phyloP scores from a whole-genome alignment of 257 asterid species.

The Solanum sitiens region DNA sequence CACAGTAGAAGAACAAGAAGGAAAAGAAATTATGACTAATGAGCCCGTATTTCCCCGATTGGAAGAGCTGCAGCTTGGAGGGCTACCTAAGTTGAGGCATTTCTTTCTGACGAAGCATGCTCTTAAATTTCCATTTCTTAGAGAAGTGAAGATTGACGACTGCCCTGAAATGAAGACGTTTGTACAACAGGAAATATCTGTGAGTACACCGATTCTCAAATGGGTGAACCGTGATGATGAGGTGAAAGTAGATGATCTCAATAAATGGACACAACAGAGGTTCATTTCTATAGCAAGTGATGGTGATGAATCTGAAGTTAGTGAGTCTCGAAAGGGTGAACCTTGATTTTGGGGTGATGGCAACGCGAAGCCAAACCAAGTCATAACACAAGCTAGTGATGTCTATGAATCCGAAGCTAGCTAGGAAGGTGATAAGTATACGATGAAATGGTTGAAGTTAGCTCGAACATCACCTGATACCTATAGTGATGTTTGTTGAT shows the following conservation, averaged over 20 bases:
- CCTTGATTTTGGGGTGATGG: not conserved
- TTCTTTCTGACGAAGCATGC: not conserved
- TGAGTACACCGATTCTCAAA: not conserved
- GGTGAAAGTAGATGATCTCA: not conserved
- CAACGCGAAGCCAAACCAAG: not conserved
- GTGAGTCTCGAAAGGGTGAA: not conserved
- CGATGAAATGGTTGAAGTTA: not conserved
- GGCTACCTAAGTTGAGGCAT: not conserved
- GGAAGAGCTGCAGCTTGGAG: not conserved
- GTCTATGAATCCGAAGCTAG: not conserved
- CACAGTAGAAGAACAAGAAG: not conserved
- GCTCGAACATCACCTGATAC: not conserved
- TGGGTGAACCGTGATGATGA: too few relatives aligned
- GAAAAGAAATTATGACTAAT: not conserved
- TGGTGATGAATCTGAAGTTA: not conserved
- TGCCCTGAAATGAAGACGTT: not conserved
- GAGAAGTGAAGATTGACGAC: not conserved
- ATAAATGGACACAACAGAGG: not conserved
- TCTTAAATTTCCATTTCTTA: not conserved
- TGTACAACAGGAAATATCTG: not conserved
- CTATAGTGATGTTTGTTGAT: not conserved
- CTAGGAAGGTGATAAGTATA: not conserved
- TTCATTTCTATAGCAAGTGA: not conserved
- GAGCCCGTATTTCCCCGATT: not conserved
- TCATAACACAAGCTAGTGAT: not conserved